These are phyloP conservation scores for Fraxinus ornus DNA, from an alignment of 305 asterid genomes.

Conservation along the genomic window DNA sequence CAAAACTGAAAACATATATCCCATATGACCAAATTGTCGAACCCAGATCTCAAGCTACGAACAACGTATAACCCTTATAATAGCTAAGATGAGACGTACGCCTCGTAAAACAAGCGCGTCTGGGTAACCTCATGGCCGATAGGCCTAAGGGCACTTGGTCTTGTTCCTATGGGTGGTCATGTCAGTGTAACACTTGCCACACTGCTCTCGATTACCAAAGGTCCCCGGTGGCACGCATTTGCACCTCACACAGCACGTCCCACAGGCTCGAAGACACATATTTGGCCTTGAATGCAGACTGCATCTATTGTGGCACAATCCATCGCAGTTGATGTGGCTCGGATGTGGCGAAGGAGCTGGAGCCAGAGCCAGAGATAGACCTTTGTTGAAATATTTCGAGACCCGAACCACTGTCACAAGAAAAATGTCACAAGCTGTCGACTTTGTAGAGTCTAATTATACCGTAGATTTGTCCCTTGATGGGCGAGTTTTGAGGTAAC, in stretches of 20 bases:
- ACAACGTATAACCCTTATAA: neutral
- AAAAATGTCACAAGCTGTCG: neutral
- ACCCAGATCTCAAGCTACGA: neutral
- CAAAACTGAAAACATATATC: neutral
- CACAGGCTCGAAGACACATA: constrained; percentile 60
- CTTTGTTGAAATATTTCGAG: constrained; percentile 11
- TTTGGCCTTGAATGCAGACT: constrained; percentile 50
- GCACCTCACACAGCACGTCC: constrained; percentile 57
- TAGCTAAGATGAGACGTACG: neutral
- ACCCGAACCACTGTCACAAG: neutral
- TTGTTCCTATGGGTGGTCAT: constrained; percentile 40
- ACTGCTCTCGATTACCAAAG: constrained; percentile 46
- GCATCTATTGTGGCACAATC: constrained; percentile 44
- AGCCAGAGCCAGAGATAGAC: neutral
- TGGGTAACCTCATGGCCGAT: neutral
- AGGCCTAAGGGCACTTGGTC: constrained; percentile 38
- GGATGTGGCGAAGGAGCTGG: constrained; percentile 26
- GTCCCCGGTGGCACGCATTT: constrained; percentile 72
- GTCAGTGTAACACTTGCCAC: constrained; percentile 39
- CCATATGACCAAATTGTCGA: neutral
- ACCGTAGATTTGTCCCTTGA: neutral
- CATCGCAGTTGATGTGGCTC: constrained; percentile 28
- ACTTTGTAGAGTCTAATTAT: neutral
- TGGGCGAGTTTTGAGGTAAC: neutral
- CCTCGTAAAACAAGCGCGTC: neutral